Evolutionary conservation across 345 rosid species (phyloP).

Genomic region (Syzygium oleosum): DNA sequence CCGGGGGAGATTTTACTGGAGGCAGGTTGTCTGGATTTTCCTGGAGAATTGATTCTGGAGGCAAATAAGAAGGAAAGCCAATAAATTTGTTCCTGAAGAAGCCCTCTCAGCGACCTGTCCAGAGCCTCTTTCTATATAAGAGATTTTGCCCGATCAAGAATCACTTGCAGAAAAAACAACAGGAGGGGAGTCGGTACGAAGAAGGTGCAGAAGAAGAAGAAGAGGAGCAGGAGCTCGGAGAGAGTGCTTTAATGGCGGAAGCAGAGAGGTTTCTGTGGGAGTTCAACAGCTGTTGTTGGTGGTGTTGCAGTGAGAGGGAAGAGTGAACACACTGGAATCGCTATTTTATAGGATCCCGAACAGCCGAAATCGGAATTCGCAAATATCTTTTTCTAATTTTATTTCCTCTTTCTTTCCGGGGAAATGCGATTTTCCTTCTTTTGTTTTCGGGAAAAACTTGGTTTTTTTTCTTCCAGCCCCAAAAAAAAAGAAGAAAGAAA

Average conservation of each 20-base stretch:
- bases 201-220: neutral
- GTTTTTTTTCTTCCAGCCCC: neutral
- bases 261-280: neutral
- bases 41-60: neutral
- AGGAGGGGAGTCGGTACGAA: neutral
- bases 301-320: neutral
- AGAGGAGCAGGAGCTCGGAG: neutral
- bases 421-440: neutral
- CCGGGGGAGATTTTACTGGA: too few relatives aligned
- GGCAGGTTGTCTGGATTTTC: neutral
- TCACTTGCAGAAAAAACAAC: neutral
- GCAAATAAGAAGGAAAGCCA: neutral
- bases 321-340: conserved; percentile 21
- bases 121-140: neutral
- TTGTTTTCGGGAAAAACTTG: neutral
- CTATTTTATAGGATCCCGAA: conserved; percentile 54
- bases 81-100: neutral
- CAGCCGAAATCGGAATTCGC: conserved; percentile 12
- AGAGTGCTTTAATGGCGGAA: neutral
- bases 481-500: too few relatives aligned
- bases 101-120: neutral
- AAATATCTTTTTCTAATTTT: neutral
- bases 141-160: neutral
- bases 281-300: neutral
- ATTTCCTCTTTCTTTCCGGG: neutral